Conservation (phyloP, 441 rosid species). For the Syzygium malaccense region DNA sequence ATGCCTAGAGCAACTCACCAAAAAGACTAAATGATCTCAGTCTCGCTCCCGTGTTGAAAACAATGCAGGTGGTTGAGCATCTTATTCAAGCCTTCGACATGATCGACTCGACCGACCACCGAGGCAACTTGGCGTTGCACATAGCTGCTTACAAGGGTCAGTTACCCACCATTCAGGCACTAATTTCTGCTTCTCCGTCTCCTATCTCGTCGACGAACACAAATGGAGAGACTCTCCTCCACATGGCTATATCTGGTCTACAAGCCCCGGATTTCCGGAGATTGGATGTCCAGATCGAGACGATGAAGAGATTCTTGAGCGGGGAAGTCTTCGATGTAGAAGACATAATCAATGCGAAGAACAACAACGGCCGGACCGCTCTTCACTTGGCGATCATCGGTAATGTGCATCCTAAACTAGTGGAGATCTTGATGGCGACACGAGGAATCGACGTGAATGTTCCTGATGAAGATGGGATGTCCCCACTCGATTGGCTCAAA, state of each 20-base stretch:
- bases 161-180: neutral
- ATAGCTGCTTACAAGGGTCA: neutral
- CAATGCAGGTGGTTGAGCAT: slow-evolving; percentile 7
- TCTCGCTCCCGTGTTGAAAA: neutral
- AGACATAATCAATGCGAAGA: slow-evolving; percentile 1
- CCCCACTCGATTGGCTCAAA: neutral
- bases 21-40: neutral
- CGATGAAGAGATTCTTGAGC: neutral
- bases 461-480: neutral
- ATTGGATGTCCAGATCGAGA: neutral
- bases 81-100: neutral
- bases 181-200: neutral
- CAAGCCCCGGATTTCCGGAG: slow-evolving; percentile 2
- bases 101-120: neutral
- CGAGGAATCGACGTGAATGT: neutral
- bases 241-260: slow-evolving; percentile 4
- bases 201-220: neutral
- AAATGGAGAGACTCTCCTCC: slow-evolving; percentile 7
- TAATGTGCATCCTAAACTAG: neutral
- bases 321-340: slow-evolving; percentile 5
- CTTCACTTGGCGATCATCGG: slow-evolving; percentile 1
- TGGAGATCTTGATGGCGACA: neutral
- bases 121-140: slow-evolving; percentile 4
- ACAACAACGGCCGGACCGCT: neutral
- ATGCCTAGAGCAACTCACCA: neutral